phyloP scores from a whole-genome alignment of 805 yeast species.

The Pichia californica region DNA sequence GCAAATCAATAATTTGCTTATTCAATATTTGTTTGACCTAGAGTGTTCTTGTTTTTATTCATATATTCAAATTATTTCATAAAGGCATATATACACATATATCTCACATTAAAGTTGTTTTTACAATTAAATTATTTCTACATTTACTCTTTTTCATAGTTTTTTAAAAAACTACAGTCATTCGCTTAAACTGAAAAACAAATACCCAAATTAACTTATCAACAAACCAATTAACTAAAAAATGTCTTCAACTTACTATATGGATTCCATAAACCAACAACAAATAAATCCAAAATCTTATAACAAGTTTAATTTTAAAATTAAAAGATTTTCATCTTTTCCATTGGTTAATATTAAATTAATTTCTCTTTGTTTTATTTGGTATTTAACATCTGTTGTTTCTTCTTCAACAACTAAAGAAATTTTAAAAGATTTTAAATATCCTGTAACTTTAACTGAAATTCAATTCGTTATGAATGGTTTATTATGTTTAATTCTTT shows the following conservation, averaged over 20 bases:
- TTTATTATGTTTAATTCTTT: constrained; percentile 41
- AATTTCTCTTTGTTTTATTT: constrained; percentile 49
- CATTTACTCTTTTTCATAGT: too few species aligned
- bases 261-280: constrained; percentile 1
- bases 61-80: too few species aligned
- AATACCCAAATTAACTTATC: not conserved
- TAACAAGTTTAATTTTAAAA: not conserved
- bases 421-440: constrained; percentile 60
- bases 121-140: too few species aligned
- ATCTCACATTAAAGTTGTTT: too few species aligned
- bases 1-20: too few species aligned
- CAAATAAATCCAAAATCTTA: not conserved
- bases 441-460: constrained; percentile 87
- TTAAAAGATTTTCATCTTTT: not conserved
- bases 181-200: not conserved
- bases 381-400: constrained; percentile 79
- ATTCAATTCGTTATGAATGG: constrained; percentile 76
- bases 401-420: constrained; percentile 78
- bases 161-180: constrained; percentile 4
- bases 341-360: constrained; percentile 27
- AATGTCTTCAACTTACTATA: not conserved
- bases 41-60: too few species aligned
- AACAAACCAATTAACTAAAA: not conserved
- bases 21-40: too few species aligned
- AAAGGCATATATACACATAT: too few species aligned